phyloP scores from a whole-genome alignment of 1,284 basidiomycete species.

The Coniferiporia weirii region DNA sequence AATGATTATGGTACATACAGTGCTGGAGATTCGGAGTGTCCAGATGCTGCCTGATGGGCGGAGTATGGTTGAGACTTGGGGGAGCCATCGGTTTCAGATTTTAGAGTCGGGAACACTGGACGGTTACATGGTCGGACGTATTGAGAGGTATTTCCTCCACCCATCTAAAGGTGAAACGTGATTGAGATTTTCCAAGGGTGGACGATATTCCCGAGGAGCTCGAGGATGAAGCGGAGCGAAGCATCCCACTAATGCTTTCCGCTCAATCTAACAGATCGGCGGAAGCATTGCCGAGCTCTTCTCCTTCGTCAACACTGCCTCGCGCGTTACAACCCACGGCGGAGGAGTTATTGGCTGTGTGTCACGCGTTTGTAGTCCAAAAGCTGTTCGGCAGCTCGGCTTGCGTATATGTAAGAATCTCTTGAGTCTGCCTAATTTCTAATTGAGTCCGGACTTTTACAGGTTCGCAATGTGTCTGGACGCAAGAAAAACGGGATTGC shows the following conservation, averaged over 20 bases:
- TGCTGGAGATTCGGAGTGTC: conserved; percentile 84
- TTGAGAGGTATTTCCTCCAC: conserved; percentile 47
- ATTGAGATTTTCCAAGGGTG: conserved; percentile 30
- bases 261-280: conserved; percentile 20
- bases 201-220: conserved; percentile 51
- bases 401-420: conserved; percentile 57
- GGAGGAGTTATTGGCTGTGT: conserved; percentile 68
- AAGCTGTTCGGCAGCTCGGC: conserved; percentile 47
- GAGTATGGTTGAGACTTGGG: conserved; percentile 85
- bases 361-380: conserved; percentile 64
- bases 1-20: conserved; percentile 86
- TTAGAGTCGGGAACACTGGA: conserved; percentile 79
- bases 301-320: not conserved
- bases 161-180: not conserved
- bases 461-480: conserved; percentile 56
- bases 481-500: conserved; percentile 47
- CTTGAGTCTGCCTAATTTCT: not conserved
- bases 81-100: conserved; percentile 80
- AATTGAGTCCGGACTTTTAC: not conserved
- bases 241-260: conserved; percentile 26
- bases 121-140: conserved; percentile 83
- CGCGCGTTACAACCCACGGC: conserved; percentile 23
- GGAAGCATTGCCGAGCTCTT: conserved; percentile 13
- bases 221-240: conserved; percentile 35
- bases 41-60: conserved; percentile 87